A percentile compares a stretch with the other conserved stretches of the same genome.
phyloP scores from a whole-genome alignment of 768 basidiomycete genomes.

The Tremella mesenterica region DNA sequence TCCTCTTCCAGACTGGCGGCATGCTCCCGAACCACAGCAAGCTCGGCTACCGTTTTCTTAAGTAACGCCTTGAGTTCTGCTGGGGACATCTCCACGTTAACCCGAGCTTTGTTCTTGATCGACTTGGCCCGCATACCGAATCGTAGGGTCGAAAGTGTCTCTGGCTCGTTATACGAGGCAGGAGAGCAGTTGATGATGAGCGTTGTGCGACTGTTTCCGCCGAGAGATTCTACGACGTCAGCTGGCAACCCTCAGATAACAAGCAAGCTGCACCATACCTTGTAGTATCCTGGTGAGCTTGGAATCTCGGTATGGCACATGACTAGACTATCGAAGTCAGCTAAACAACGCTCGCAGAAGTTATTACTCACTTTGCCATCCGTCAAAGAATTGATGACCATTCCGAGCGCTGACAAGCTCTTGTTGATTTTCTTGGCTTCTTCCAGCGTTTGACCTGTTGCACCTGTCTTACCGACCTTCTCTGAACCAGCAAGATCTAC shows the following conservation, averaged over 20 bases:
- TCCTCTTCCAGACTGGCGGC: slow-evolving; percentile 80
- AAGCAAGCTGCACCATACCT: slow-evolving; percentile 65
- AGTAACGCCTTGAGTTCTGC: slow-evolving; percentile 88
- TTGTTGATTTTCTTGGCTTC: slow-evolving; percentile 99
- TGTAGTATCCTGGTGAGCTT: slow-evolving; percentile 97
- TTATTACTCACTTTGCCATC: slow-evolving; percentile 68
- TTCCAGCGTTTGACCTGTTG: slow-evolving; percentile 95
- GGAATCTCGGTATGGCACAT: slow-evolving; percentile 97
- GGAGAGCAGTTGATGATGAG: slow-evolving; percentile 97
- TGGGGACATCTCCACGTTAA: slow-evolving; percentile 92
- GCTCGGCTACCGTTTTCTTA: slow-evolving; percentile 78
- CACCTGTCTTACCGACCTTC: slow-evolving; percentile 97
- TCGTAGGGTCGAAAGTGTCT: slow-evolving; percentile 91
- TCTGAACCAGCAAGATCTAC: slow-evolving; percentile 98
- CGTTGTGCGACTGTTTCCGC: slow-evolving; percentile 56
- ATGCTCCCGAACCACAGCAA: slow-evolving; percentile 72
- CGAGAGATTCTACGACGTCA: slow-evolving; percentile 38
- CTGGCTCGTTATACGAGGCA: slow-evolving; percentile 90
- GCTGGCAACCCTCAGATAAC: background rate
- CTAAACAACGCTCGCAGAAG: slow-evolving; percentile 1
- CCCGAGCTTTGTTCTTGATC: slow-evolving; percentile 99
- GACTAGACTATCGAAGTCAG: slow-evolving; percentile 76
- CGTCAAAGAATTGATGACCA: slow-evolving; percentile 98
- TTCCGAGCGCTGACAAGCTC: slow-evolving; percentile 88
- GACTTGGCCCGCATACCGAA: slow-evolving; percentile 99